Evolutionary conservation across 2,329 filamentous ascomycete species (phyloP).

Genomic region (Diaporthe australafricana): DNA sequence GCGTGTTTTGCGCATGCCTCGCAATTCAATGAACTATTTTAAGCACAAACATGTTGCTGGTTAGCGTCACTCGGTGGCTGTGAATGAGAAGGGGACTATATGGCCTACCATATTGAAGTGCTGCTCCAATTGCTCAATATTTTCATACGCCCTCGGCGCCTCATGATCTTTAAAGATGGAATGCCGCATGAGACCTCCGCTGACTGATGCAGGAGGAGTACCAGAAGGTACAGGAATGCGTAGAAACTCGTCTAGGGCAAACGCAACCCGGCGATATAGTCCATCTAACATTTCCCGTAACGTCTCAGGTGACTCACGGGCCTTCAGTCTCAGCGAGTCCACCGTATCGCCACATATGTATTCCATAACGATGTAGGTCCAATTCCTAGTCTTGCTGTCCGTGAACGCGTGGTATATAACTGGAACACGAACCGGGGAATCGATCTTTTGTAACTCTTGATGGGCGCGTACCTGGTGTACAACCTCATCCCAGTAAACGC

Average conservation of each 20-base stretch:
- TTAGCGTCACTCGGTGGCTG: background rate
- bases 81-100: background rate
- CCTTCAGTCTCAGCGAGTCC: background rate
- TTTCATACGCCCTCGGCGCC: constrained; percentile 6
- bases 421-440: constrained; percentile 15
- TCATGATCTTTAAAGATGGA: background rate
- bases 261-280: background rate
- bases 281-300: background rate
- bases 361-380: constrained; percentile 16
- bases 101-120: constrained; percentile 16
- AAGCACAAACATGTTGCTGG: background rate
- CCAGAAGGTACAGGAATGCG: background rate
- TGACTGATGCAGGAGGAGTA: constrained; percentile 3
- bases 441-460: constrained; percentile 11
- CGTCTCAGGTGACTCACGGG: background rate
- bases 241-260: background rate
- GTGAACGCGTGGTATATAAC: background rate
- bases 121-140: constrained; percentile 1
- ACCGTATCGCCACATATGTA: constrained; percentile 1
- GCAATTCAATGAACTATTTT: background rate
- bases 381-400: background rate
- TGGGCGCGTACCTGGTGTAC: background rate
- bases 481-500: background rate
- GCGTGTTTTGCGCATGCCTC: background rate
- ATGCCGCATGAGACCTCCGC: background rate